Evolutionary conservation across 495 filamentous ascomycete species (phyloP), one percentile per base, ranked within the genome.

Genomic region (Aspergillus cavernicola): DNA sequence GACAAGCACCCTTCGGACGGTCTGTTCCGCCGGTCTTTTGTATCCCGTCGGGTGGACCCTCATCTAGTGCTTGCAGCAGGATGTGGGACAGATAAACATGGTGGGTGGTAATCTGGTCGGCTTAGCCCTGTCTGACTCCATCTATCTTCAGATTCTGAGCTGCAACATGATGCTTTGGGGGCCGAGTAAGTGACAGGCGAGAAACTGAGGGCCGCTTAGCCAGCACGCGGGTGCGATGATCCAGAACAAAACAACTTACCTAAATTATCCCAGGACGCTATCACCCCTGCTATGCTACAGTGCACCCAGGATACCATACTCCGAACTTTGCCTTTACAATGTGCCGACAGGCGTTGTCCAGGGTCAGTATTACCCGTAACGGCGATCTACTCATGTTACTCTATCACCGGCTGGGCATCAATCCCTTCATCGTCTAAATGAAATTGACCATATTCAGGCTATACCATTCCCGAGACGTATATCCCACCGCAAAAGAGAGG

Each of bases 231-330:
- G 43, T 35, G 26, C 16, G 28, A 47, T 47, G 15, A 8, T 33
- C 32, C 15, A 31, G 43, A 47, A 47, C 43, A 48, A 36, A 48
- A 48, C 18, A 48, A 33, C 44, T 48, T 35, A 48, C 43, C 43
- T 32, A 15, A 48, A 35, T 12, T 35, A 48, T 22, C 43, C 33
- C 12, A 26, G 33, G 26, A 47, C 32, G 7, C 43, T 47, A 26
- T 47, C 43, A 19, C 43, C 33, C n/a, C 43, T 22, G 18, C 13
- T 29, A 47, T 11, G 32, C 43, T 47, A 47, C 43, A 47, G 11
- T 47, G 20, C 28, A 47, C 43, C 33, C 26, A 47, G 24, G 43
- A 28, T 50, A 64, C 37, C 9, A 40, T 40, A 23, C 37, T 40
- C 37, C 22, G 37, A 22, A 40, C 37, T 40, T 40, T 40, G 9